Conservation (phyloP, 2,329 filamentous ascomycete species). For the Arthrinium puccinioides region DNA sequence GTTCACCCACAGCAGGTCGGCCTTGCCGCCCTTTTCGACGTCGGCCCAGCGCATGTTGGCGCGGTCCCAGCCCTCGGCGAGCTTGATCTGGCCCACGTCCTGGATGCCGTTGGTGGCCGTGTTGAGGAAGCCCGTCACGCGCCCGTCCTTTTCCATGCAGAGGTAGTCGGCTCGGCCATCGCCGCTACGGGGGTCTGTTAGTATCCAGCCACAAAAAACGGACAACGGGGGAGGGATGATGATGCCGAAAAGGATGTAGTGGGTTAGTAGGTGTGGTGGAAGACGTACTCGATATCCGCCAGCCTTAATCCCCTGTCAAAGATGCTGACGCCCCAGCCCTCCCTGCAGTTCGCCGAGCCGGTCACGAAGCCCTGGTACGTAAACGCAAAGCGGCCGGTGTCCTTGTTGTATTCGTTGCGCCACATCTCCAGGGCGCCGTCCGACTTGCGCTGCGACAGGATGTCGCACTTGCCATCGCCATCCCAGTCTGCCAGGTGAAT, state of each 20-base stretch:
- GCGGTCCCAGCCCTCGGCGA: constrained; percentile 4
- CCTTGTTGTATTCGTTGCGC: constrained; percentile 3
- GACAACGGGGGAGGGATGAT: no score
- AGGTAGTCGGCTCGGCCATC: constrained; percentile 3
- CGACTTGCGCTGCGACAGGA: constrained; percentile 2
- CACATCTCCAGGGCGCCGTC: constrained; percentile 2
- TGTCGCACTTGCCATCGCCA: constrained; percentile 2
- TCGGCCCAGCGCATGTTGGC: constrained; percentile 3
- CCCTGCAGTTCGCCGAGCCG: neutral
- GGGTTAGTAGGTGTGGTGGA: no score
- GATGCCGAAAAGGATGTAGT: no score
- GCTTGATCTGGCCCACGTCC: constrained; percentile 3
- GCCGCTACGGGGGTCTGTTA: neutral
- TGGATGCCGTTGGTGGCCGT: neutral
- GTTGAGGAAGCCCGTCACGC: constrained; percentile 1
- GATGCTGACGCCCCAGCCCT: constrained; percentile 3
- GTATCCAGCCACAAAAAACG: no score
- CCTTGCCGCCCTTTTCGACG: neutral
- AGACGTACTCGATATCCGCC: constrained; percentile 1
- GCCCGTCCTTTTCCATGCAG: constrained; percentile 2
- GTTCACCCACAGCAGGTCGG: constrained; percentile 3
- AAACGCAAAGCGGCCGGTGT: constrained; percentile 1
- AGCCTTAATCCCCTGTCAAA: constrained; percentile 1
- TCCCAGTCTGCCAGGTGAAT: constrained; percentile 4
- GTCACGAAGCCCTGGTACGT: neutral